Conservation (phyloP, 1,139 yeast genomes). For the Meyerozyma carpophila region DNA sequence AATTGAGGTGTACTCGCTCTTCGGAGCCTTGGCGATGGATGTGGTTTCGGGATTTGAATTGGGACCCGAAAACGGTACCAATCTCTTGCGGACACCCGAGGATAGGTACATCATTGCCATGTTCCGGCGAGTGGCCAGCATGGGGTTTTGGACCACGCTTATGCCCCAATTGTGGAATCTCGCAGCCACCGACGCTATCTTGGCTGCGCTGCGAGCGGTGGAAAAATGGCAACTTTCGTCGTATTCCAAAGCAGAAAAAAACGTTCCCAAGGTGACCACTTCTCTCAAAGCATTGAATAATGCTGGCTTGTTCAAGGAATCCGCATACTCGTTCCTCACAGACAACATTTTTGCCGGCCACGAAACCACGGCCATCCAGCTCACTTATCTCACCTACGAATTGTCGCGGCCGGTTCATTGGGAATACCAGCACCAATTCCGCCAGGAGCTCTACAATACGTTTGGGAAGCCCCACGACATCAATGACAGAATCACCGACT, state of each 20-base stretch:
- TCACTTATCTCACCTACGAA: conserved; percentile 57
- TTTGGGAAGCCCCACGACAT: conserved; percentile 27
- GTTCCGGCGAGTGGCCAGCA: conserved; percentile 54
- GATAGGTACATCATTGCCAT: conserved; percentile 39
- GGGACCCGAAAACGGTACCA: conserved; percentile 45
- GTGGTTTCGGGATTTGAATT: conserved; percentile 59
- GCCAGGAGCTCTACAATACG: conserved; percentile 31
- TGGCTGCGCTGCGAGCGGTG: conserved; percentile 33
- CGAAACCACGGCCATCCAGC: conserved; percentile 67
- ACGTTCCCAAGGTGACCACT: conserved; percentile 24
- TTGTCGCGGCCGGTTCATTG: conserved; percentile 46
- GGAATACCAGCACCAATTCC: conserved; percentile 37
- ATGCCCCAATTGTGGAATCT: conserved; percentile 50
- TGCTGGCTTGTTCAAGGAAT: conserved; percentile 24
- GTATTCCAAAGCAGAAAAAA: conserved; percentile 33
- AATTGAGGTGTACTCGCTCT: conserved; percentile 56
- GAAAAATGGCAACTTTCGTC: conserved; percentile 48
- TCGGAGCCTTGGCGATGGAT: conserved; percentile 71
- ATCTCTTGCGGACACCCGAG: conserved; percentile 30
- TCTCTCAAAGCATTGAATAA: conserved; percentile 32
- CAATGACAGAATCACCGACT: conserved; percentile 22
- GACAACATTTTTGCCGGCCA: conserved; percentile 61
- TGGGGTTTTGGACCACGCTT: conserved; percentile 66
- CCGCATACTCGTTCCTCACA: conserved; percentile 37
- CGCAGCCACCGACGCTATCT: conserved; percentile 40